Percentiles rank a stretch among this genome's conserved stretches.
Conservation (phyloP, 2,329 filamentous ascomycete species). For the Trichoderma afroharzianum region DNA sequence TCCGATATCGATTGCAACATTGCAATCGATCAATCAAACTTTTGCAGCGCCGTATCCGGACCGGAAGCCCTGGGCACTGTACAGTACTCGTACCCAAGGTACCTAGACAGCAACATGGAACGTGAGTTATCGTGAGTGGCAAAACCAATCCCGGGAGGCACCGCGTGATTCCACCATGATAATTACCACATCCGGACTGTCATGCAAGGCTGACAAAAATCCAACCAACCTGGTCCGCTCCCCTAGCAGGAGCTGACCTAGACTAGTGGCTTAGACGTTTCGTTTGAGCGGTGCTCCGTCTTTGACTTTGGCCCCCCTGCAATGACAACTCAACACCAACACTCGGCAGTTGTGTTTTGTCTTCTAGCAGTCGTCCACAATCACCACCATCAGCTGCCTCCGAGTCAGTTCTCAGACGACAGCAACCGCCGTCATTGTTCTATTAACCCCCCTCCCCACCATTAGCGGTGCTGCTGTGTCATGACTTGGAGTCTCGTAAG, state of each 20-base stretch:
- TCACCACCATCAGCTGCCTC: neutral
- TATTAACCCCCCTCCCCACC: neutral
- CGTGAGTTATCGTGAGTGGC: neutral
- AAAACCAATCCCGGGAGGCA: neutral
- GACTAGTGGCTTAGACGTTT: constrained; percentile 5
- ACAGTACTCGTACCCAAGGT: neutral
- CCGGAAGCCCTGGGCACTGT: neutral
- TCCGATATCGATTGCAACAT: neutral
- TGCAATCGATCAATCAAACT: neutral
- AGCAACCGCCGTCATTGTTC: neutral
- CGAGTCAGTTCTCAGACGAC: neutral
- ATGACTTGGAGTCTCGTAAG: neutral
- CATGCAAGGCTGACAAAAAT: constrained; percentile 6
- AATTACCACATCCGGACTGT: neutral
- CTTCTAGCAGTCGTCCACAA: neutral
- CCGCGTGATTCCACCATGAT: neutral
- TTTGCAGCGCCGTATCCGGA: neutral
- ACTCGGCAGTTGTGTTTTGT: neutral
- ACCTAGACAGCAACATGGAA: neutral
- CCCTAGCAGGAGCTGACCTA: neutral
- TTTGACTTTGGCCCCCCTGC: neutral
- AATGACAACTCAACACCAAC: neutral
- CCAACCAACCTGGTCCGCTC: neutral
- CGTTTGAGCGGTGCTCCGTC: neutral
- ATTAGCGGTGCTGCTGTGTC: neutral